Evolutionary conservation across 345 rosid genomes (phyloP), one percentile per base, ranked within the genome.

Genomic region (Microcos paniculata): DNA sequence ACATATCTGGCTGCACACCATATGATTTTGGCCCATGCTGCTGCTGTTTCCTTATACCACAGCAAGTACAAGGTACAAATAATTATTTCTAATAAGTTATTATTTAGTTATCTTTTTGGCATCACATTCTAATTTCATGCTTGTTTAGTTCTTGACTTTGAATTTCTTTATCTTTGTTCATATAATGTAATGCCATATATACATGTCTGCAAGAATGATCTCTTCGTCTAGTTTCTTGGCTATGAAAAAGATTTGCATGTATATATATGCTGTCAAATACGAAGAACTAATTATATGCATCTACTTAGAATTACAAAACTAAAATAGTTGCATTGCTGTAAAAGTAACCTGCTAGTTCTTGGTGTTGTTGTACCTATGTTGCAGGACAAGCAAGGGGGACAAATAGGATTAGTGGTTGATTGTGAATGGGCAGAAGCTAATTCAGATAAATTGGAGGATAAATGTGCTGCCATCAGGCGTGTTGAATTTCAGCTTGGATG

Each of bases 401-500:
- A 87, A 80, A 84, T 94, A 56, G 98, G 98, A 62, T 81, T 94
- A 77, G 85, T 89, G 23, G 82, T 94, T 46, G 87, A 84, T 57
- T 83, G 95, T 53, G 85, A 86, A 66, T 94, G 98, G 98, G 89
- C 90, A 13, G 94, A 88, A 81, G 84, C 98, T 55, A 82, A 79
- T 72, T 88, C 93, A 6, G 87, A 92, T 38, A 80, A 71, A 80
- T 43, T 45, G 21, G 89, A 88, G 51, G 88, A 94, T 79, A 74
- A 82, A 75, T 59, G 71, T 79, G 97, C 95, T 28, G 92, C 97
- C 38, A 77, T 80, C 23, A 76, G 95, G 85, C 92, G 94, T 59
- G 73, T 94, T 21, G 98, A 92, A 81, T 94, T 92, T 84, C 92
- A 87, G 82, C 83, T 91, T 72, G 98, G 98, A 79, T 94, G 97